These are phyloP conservation scores for Phellinidium pouzarii DNA, from an alignment of 1,284 basidiomycete genomes.

Conservation along the genomic window DNA sequence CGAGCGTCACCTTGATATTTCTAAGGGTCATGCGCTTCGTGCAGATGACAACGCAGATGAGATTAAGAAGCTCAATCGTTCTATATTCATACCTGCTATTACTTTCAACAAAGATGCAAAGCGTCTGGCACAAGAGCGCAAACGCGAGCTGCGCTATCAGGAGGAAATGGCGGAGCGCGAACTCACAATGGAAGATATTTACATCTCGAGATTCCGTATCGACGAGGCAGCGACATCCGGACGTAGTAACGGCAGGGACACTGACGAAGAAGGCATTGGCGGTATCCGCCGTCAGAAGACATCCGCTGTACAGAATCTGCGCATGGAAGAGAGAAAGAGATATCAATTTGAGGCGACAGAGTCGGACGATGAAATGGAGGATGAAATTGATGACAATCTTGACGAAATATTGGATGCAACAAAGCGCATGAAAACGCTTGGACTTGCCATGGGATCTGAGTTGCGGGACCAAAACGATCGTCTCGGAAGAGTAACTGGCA, in stretches of 20 bases:
- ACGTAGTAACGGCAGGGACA: conserved; percentile 29
- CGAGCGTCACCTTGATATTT: conserved; percentile 90
- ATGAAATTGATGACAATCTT: conserved; percentile 87
- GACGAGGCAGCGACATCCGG: conserved; percentile 68
- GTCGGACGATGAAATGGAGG: conserved; percentile 94
- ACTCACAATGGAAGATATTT: conserved; percentile 79
- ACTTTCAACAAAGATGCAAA: conserved; percentile 91
- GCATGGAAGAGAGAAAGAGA: conserved; percentile 70
- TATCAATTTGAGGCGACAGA: conserved; percentile 95
- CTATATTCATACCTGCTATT: conserved; percentile 91
- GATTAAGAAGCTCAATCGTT: conserved; percentile 88
- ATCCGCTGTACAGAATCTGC: conserved; percentile 38
- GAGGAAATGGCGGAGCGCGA: conserved; percentile 85
- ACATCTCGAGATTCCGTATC: conserved; percentile 82
- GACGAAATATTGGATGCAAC: conserved; percentile 83
- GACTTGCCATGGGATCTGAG: conserved; percentile 79
- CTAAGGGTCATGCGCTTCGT: conserved; percentile 83
- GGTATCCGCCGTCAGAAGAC: conserved; percentile 40
- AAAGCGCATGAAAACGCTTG: conserved; percentile 79
- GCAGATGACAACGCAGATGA: conserved; percentile 94
- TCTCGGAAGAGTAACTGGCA: conserved; percentile 63
- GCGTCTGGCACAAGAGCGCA: conserved; percentile 85
- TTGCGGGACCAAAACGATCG: conserved; percentile 71
- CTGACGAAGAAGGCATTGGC: conserved; percentile 40
- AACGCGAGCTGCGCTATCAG: conserved; percentile 82